phyloP scores from a whole-genome alignment of 169 alveolate genomes.

The Plasmodium inui region DNA sequence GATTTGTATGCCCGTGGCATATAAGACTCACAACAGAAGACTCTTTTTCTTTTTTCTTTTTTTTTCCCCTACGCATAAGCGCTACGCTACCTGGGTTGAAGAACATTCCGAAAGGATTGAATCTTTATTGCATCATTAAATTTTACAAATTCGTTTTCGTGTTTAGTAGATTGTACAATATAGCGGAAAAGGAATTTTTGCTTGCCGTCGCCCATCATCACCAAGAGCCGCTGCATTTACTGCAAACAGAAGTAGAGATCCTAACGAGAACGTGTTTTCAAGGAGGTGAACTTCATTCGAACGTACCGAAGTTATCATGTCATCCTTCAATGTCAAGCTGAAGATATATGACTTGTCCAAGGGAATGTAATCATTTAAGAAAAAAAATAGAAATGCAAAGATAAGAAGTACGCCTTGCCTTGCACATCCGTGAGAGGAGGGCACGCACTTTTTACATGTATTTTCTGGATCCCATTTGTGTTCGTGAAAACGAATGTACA shows the following conservation, averaged over 20 bases:
- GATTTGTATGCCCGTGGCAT: neutral
- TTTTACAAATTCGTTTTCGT: neutral
- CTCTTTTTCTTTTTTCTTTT: neutral
- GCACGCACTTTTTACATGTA: neutral
- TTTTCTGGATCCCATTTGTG: neutral
- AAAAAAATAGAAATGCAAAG: neutral
- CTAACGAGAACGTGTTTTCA: neutral
- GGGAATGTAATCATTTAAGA: constrained; percentile 61
- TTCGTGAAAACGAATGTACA: neutral
- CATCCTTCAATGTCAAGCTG: constrained; percentile 40
- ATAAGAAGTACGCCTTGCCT: neutral
- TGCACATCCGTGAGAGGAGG: neutral
- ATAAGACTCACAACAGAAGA: neutral
- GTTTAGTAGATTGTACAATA: neutral
- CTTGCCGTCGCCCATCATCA: neutral
- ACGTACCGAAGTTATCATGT: constrained; percentile 6
- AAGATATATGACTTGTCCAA: constrained; percentile 67
- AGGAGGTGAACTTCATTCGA: neutral
- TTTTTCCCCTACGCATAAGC: neutral
- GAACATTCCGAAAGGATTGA: neutral
- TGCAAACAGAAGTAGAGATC: neutral
- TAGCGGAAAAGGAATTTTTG: neutral
- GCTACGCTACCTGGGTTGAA: neutral
- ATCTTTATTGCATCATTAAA: neutral
- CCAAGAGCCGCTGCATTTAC: neutral